Evolutionary conservation across 805 yeast genomes (phyloP), one percentile per base, ranked within the genome.

Genomic region (Saccharomyces jurei): DNA sequence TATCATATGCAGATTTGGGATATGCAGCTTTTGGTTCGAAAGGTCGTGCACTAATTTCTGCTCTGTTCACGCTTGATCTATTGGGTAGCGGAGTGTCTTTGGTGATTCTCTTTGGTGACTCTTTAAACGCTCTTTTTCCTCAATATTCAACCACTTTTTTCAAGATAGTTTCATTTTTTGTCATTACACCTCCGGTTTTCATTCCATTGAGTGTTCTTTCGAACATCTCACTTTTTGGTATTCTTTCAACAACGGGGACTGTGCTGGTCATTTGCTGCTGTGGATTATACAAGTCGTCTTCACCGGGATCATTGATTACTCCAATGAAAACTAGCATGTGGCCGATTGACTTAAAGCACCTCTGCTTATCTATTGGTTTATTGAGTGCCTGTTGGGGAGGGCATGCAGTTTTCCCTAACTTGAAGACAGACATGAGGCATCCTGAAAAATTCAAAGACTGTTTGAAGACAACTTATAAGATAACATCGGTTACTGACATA

Each of bases 1-100:
- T 86, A 76, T 87, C 96, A 0, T 90, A 89, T 68, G 95, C 96
- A 0, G 97, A 90, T 71, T 75, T 90, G 50, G 96, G 95, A 3
- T 84, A 81, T 62, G 87, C 89, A n/a, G 87, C 91, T 0, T 89
- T 85, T 65, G 96, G 96, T 1, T 74, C 86, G 2, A 75, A 74
- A 31, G 96, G 94, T 2, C 79, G 96, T 62, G 74, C 87, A 3
- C 67, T 86, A 36, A 86, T 90, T 31, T 87, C 96, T 1, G 60
- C 83, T 13, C 64, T 89, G 13, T 89, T 90, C 65, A 84, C 92
- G 0, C 61, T 87, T 46, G 97, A 90, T 63, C 75, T 90, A 48
- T 60, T 87, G 54, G 96, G 92, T 2, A 84, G 86, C 48, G 91
- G 96, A 17, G 91, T 90, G 10, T 81, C 96, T 0, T 74, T 90